Conservation (phyloP, 768 basidiomycete genomes). For the Trametes cingulata region DNA sequence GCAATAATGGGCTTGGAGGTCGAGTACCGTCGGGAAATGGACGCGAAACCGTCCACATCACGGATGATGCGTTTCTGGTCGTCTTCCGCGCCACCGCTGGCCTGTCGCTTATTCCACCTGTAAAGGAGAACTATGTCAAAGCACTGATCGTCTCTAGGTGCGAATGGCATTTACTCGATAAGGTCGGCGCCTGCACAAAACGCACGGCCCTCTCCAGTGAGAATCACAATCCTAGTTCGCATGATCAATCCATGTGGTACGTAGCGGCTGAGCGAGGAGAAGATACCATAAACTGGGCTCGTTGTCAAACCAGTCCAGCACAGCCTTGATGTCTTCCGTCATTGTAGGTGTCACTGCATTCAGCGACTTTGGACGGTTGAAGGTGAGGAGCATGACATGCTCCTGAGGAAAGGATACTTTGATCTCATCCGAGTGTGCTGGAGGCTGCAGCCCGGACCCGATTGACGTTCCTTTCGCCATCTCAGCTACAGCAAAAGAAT, state of each 20-base stretch:
- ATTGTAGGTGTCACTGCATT: constrained; percentile 75
- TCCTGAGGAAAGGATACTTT: constrained; percentile 44
- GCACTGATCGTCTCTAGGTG: neutral
- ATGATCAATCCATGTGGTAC: neutral
- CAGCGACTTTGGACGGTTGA: constrained; percentile 70
- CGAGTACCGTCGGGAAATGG: constrained; percentile 63
- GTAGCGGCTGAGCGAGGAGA: neutral
- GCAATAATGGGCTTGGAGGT: constrained; percentile 77
- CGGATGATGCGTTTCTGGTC: constrained; percentile 45
- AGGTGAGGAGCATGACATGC: constrained; percentile 53
- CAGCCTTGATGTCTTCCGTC: constrained; percentile 47
- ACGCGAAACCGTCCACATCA: constrained; percentile 64
- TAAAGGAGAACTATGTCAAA: neutral
- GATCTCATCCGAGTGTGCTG: constrained; percentile 39
- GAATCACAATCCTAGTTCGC: constrained; percentile 60
- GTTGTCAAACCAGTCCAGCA: constrained; percentile 74
- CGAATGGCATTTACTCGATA: constrained; percentile 52
- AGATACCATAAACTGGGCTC: constrained; percentile 72
- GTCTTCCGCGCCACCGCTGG: constrained; percentile 37
- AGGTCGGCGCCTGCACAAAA: constrained; percentile 86
- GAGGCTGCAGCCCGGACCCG: constrained; percentile 18
- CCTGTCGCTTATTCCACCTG: constrained; percentile 64
- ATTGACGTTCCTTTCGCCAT: constrained; percentile 1
- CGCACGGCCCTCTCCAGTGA: constrained; percentile 70
- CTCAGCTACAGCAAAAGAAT: neutral